Evolutionary conservation across 2,329 filamentous ascomycete species (phyloP), one percentile per base, ranked within the genome.

Genomic region (Neopestalotiopsis sp.): DNA sequence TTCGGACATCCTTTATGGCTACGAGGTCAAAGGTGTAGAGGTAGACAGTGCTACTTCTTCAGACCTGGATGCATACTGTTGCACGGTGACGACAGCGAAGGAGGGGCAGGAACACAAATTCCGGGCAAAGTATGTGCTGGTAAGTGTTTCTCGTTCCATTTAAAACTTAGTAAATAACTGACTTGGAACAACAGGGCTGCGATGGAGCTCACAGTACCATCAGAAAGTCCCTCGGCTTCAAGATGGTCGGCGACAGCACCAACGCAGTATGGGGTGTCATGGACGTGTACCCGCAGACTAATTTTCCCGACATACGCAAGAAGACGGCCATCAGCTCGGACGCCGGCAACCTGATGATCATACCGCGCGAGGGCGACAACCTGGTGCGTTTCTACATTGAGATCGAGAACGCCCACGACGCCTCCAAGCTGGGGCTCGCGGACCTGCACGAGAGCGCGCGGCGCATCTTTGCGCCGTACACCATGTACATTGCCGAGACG

Each of bases 321-420:
- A 86, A 88, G 70, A 81, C 79, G 9, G 81, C 86, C 0, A 83
- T 91, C 32, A 86, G 88, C 71, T 88, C 88, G 0, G 76, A 80
- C 0, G 79, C 82, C 1, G 89, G 89, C 0, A 89, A 83, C 57
- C 78, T 91, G 28, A 81, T 91, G 71, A 85, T 91, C 63, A 90
- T 92, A 40, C 90, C 90, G 0, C 82, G 89, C 12, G 89, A 91
- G 74, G 84, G 84, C 1, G 86, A 87, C 67, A 81, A 80, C 32
- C 78, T 91, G 71, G 87, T 86, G 1, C 86, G 90, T 14, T 88
- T 91, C 76, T 91, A 91, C 76, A 89, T 91, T 68, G 86, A 91
- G 75, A 76, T 91, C 0, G 74, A 74, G 0, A 83, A 84, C 5
- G 87, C 84, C 0, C 7, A 34, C 13, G 82, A 83, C 1, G 82